Base-by-base conservation (phyloP, 345 rosid species). In the Mallotus nudiflorus region DNA sequence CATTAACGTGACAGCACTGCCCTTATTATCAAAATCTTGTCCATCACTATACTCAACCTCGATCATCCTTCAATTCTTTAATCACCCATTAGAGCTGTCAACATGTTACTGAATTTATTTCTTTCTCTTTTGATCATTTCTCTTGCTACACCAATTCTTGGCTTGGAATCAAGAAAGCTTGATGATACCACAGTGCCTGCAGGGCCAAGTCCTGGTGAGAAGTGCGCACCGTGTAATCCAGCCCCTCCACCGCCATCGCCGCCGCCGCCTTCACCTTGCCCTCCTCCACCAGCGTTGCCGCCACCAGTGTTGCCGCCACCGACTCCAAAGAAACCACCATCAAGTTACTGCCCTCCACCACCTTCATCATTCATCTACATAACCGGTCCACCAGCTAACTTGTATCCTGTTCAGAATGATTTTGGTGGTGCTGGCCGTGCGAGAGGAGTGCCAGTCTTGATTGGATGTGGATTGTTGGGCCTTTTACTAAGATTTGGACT, bases 361-460 rank as follows among this genome's bases (percentile, higher is more conserved):
- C 85, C 91, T 2, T 33, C 84, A 9, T 75, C 85, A 0, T 70
- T 68, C 49, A 73, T 88, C 51, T 88, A 84, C 81, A 77, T 84
- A 65, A 82, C 92, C 3, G 88, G 89, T 42, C 89, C 92, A 4
- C 92, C 92, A 39, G 92, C 88, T 56, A 73, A 69, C 67, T 62
- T 88, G 51, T 88, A 88, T 73, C 87, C 92, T 4, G 25, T 85
- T 37, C 89, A 82, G 75, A 76, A 74, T 18, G 52, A 71, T 27
- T 82, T 77, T 31, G 70, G 80, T 11, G 80, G 74, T 19, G 85
- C 74, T 31, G 70, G 77, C 76, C 65, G 67, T 2, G 35, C 40
- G 16, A 31, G 62, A 33, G 72, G 69, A 73, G 27, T 75, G 63
- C 56, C 78, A 35, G 78, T 75, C 73, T 20, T 79, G 77, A 67